Conservation (phyloP, 257 asterid genomes). For the Orobanche coerulescens region DNA sequence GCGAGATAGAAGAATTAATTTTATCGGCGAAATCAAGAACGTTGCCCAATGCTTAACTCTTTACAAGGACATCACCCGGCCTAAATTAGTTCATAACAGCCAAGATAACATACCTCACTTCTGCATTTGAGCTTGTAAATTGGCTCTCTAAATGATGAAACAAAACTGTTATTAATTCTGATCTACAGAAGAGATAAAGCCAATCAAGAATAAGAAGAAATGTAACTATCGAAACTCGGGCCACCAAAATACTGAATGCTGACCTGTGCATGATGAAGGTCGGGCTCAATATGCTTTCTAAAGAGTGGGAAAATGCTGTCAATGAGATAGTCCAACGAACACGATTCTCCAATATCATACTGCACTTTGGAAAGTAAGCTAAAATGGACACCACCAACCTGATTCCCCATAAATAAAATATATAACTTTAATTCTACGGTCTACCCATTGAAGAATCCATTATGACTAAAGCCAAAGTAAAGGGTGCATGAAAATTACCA, state of each 20-base stretch:
- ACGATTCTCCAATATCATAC: conserved; percentile 94
- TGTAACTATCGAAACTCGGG: conserved; percentile 16
- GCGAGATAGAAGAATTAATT: not conserved
- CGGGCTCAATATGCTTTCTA: conserved; percentile 94
- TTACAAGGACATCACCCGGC: conserved; percentile 14
- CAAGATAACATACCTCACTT: conserved; percentile 60
- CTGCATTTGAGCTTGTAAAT: conserved; percentile 95
- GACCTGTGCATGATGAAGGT: conserved; percentile 99
- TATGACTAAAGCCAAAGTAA: conserved; percentile 15
- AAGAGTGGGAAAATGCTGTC: conserved; percentile 99
- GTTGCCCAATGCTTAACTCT: not conserved
- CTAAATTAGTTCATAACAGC: not conserved
- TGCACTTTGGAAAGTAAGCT: conserved; percentile 98
- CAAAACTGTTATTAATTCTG: conserved; percentile 97
- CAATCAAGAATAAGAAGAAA: conserved; percentile 32
- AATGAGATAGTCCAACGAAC: conserved; percentile 93
- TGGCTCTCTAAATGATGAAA: conserved; percentile 98
- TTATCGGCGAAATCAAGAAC: not conserved
- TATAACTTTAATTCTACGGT: conserved; percentile 23
- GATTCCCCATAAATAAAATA: conserved; percentile 28
- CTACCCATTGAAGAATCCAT: conserved; percentile 5
- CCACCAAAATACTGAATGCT: conserved; percentile 23
- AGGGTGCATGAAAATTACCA: conserved; percentile 42
- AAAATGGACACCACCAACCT: conserved; percentile 99
- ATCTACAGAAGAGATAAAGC: conserved; percentile 54